phyloP scores from a whole-genome alignment of 768 basidiomycete species.

The Pleurotus ostreatus region DNA sequence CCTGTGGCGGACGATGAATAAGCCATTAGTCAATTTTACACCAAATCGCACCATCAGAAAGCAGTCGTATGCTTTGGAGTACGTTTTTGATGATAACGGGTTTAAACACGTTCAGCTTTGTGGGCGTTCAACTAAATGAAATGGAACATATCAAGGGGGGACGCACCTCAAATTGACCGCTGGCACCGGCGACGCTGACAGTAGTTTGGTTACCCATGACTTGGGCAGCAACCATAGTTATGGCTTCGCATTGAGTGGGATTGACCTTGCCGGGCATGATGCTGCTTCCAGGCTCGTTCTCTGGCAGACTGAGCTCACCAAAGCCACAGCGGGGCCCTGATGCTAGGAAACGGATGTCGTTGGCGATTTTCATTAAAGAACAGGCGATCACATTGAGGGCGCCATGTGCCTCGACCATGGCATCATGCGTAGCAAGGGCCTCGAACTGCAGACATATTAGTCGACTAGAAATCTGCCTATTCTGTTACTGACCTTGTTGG shows the following conservation, averaged over 20 bases:
- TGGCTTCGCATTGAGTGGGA: conserved; percentile 97
- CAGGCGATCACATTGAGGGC: conserved; percentile 96
- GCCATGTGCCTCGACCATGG: conserved; percentile 95
- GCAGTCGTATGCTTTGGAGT: conserved; percentile 88
- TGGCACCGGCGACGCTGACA: conserved; percentile 89
- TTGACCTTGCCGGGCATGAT: conserved; percentile 99
- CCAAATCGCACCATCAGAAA: conserved; percentile 72
- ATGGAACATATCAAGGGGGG: background rate
- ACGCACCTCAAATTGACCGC: conserved; percentile 93
- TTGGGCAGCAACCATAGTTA: conserved; percentile 98
- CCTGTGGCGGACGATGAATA: conserved; percentile 33
- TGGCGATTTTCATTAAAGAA: conserved; percentile 98
- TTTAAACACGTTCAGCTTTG: conserved; percentile 97
- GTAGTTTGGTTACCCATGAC: conserved; percentile 97
- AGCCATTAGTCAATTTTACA: conserved; percentile 8
- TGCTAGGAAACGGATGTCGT: conserved; percentile 96
- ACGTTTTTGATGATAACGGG: conserved; percentile 99
- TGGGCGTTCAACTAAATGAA: background rate
- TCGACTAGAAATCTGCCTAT: too few species aligned
- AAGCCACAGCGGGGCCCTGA: conserved; percentile 98
- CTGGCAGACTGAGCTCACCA: conserved; percentile 90
- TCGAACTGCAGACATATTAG: conserved; percentile 64
- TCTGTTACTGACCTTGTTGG: conserved; percentile 75
- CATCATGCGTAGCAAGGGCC: conserved; percentile 96
- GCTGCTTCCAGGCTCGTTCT: conserved; percentile 98